Conservation (phyloP, 129 eudicot species). For the Centella asiatica region DNA sequence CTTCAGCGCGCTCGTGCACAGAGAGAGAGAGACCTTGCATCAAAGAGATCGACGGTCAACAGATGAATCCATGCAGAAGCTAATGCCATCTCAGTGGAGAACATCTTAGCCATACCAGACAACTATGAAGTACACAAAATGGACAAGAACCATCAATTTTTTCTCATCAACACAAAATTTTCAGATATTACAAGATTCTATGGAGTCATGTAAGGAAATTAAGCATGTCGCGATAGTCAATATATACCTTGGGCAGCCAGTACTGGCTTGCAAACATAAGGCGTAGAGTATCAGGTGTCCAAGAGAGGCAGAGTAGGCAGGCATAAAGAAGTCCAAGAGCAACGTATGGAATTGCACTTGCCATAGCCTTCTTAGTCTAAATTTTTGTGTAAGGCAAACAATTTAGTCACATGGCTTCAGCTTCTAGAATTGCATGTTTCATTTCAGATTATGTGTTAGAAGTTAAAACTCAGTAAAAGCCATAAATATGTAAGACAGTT, state of each 20-base stretch:
- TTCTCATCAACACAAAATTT: background rate
- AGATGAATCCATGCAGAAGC: constrained; percentile 99
- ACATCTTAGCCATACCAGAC: constrained; percentile 90
- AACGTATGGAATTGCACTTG: constrained; percentile 65
- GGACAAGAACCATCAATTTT: background rate
- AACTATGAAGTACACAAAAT: constrained; percentile 36
- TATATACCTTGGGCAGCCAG: constrained; percentile 86
- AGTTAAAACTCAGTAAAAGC: background rate
- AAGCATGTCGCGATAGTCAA: background rate
- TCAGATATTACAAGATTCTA: background rate
- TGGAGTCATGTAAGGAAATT: background rate
- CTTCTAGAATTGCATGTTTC: background rate
- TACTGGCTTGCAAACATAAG: constrained; percentile 86
- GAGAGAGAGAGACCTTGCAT: constrained; percentile 66
- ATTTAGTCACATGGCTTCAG: background rate
- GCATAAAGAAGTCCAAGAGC: constrained; percentile 68
- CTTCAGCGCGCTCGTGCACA: background rate
- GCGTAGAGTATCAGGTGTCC: constrained; percentile 90
- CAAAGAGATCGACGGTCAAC: constrained; percentile 75
- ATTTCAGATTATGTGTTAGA: background rate
- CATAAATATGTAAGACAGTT: background rate
- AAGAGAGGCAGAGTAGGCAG: constrained; percentile 73
- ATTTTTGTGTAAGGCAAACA: constrained; percentile 4
- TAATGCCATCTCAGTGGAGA: constrained; percentile 81
- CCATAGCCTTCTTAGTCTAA: constrained; percentile 81